Conservation (phyloP, 2,329 filamentous ascomycete species). For the Penicillium nordicum region DNA sequence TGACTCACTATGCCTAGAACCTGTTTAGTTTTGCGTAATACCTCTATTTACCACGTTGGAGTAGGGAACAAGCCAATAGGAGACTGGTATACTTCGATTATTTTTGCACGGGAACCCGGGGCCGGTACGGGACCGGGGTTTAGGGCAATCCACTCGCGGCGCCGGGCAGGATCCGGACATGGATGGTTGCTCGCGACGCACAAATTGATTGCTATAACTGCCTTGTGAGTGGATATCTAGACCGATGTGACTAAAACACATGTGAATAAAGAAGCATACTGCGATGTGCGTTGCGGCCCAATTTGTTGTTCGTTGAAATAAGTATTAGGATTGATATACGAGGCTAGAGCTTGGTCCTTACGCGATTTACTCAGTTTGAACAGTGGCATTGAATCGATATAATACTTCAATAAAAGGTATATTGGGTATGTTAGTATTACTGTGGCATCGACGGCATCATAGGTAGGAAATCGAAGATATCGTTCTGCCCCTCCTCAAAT, state of each 20-base stretch:
- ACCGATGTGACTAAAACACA: not conserved
- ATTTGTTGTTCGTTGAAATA: not conserved
- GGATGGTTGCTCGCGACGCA: conserved; percentile 8
- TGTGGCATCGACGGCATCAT: conserved; percentile 33
- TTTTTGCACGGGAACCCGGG: conserved; percentile 18
- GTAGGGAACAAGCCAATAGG: conserved; percentile 16
- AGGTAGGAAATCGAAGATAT: conserved; percentile 37
- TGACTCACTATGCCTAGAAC: conserved; percentile 24
- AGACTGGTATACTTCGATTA: conserved; percentile 15
- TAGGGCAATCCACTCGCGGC: conserved; percentile 17
- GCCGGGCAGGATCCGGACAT: conserved; percentile 22
- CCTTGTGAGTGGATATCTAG: not conserved
- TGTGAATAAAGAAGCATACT: conserved; percentile 9
- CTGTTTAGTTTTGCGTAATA: conserved; percentile 9
- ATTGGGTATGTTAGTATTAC: conserved; percentile 3
- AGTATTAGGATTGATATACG: not conserved
- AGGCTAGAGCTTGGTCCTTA: not conserved
- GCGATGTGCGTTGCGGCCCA: conserved; percentile 17
- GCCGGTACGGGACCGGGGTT: conserved; percentile 18
- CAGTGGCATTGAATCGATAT: not conserved
- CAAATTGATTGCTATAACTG: not conserved
- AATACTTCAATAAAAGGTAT: not conserved
- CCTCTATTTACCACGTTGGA: conserved; percentile 16
- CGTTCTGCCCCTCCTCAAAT: conserved; percentile 37
- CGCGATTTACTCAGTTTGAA: not conserved